Conservation (phyloP, 2,329 filamentous ascomycete species). For the Colletotrichum eremochloae region DNA sequence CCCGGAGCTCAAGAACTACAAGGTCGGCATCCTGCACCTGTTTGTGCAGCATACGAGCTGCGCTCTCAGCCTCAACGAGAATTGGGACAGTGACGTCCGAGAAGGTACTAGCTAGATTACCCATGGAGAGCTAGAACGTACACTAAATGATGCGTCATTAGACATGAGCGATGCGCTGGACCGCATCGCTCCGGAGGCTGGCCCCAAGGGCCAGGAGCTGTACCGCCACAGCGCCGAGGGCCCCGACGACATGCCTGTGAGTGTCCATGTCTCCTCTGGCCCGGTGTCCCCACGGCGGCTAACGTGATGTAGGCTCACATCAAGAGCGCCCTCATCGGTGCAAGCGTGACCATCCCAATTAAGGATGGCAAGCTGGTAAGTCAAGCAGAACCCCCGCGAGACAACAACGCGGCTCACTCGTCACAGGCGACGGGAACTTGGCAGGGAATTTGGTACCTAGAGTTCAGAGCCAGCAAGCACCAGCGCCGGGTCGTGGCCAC, state of each 20-base stretch:
- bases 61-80: conserved; percentile 93
- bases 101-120: conserved; percentile 43
- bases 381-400: conserved; percentile 30
- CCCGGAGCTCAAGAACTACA: conserved; percentile 86
- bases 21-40: conserved; percentile 86
- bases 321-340: conserved; percentile 90
- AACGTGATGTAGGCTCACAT: conserved; percentile 79
- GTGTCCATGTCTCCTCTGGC: conserved; percentile 39
- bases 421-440: conserved; percentile 75
- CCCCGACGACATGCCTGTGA: conserved; percentile 90
- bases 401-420: not conserved
- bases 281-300: conserved; percentile 6
- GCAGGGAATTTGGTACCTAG: conserved; percentile 95
- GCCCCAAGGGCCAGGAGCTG: conserved; percentile 77
- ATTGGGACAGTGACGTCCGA: conserved; percentile 87
- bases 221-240: conserved; percentile 93
- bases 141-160: conserved; percentile 48
- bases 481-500: conserved; percentile 88
- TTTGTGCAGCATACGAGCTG: conserved; percentile 97
- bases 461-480: conserved; percentile 85
- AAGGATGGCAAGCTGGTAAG: conserved; percentile 81
- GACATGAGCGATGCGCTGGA: conserved; percentile 97
- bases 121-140: not conserved
- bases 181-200: conserved; percentile 83
- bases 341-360: conserved; percentile 92